Base-by-base conservation (phyloP, 2,329 filamentous ascomycete species). In the Fusarium phyllophilum region DNA sequence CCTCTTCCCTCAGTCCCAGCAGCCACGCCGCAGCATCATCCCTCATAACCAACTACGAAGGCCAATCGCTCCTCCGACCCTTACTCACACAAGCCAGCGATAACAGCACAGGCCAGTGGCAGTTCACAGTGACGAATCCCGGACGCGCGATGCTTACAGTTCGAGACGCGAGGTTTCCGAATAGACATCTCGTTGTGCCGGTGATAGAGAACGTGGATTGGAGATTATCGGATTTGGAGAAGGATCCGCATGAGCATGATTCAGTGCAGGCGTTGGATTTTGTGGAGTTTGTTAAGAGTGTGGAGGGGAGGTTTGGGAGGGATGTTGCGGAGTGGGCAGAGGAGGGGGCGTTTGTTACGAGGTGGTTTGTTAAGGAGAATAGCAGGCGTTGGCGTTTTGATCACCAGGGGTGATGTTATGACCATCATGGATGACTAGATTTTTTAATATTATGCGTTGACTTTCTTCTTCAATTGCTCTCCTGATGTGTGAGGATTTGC, bases 341-440 rank as follows among this genome's bases (percentile, higher is more conserved):
- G 62, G 79, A 80, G 49, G 81, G 77, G 2, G 77, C 80, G 10
- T 80, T 80, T 33, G 68, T 82, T 24, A 78, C 79, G 8, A 72
- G 79, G 18, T 82, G 81, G 80, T 82, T 79, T 72, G 78, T 81
- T 8, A 79, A 81, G 57, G 81, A 82, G 66, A 82, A 82, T 51
- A 77, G 75, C 63, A 81, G 77, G 66, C 78, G 80, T 61, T 83
- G 79, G 76, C 79, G 78, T 63, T 80, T 80, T 70, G 75, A 70
- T 61, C 64, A 66, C 41, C 31, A 62, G 46, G 71, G 36, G 44
- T 74, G 51, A 73, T 57, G 15, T 59, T n/a, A 70, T 65, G 67
- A 34, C 12, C 12, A 36, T 13, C 22, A 38, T 66, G 58, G 24
- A 65, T 54, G 58, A 69, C 42, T 54, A 54, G 8, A 55, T 68